These are phyloP conservation scores for Aureobasidium sp. DNA, from an alignment of 2,329 filamentous ascomycete genomes.

Conservation along the genomic window DNA sequence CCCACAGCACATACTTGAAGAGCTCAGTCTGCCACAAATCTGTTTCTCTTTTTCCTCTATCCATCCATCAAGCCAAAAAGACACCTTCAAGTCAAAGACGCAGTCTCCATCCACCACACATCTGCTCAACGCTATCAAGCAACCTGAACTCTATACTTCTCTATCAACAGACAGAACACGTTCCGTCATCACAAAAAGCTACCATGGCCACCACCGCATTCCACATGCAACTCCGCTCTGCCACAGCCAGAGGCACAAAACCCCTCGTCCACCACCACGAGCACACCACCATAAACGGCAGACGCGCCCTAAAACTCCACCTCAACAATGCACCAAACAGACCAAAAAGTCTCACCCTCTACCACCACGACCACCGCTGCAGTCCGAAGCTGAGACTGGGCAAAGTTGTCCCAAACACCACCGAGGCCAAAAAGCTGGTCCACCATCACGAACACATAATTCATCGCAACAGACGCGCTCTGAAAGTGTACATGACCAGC, in stretches of 20 bases:
- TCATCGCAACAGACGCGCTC: not conserved
- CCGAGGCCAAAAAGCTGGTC: not conserved
- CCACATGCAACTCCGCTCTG: not conserved
- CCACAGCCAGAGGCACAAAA: not conserved
- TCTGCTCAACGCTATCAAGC: not conserved
- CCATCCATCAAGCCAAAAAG: not conserved
- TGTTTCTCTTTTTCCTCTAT: not conserved
- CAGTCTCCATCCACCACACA: not conserved
- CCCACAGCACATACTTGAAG: not conserved
- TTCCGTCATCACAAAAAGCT: not conserved
- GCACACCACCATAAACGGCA: not conserved
- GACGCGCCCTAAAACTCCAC: not conserved
- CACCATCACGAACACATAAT: not conserved
- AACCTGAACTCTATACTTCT: not conserved
- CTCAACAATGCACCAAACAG: not conserved
- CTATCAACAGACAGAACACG: not conserved
- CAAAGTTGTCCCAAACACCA: not conserved
- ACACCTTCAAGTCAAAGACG: not conserved
- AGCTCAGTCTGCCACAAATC: not conserved
- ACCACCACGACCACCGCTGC: not conserved
- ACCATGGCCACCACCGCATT: not conserved
- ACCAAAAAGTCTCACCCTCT: not conserved
- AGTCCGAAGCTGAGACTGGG: not conserved
- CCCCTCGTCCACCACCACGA: not conserved
- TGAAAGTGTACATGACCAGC: not conserved